Evolutionary conservation across 345 rosid species (phyloP), one percentile per base, ranked within the genome.

Genomic region (Gossypium raimondii): DNA sequence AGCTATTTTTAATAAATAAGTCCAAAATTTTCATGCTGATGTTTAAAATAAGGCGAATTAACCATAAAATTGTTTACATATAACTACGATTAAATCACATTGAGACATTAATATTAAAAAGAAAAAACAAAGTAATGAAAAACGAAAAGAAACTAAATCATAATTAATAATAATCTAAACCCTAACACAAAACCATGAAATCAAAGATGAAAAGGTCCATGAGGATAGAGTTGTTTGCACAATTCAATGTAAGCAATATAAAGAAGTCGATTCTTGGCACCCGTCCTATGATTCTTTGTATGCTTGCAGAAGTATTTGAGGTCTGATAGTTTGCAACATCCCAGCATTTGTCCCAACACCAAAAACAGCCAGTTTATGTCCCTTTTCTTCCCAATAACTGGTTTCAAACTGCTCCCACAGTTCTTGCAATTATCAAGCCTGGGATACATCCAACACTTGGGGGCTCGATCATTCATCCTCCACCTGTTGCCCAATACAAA

Each of bases 261-360:
- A 27, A 84, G 82, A 70, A 84, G 67, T 10, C 87, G 81, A 65
- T 84, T 81, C 70, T 84, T 84, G 9, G 87, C 87, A 0, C 85
- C 87, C 0, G 87, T 84, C 44, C 85, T 58, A 48, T 84, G 87
- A 73, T 82, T 84, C 61, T 34, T 75, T 1, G 85, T 77, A 52
- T 81, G 85, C 56, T 84, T 82, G 79, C 85, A 84, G 9, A 82
- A 82, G 25, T 84, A 82, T 61, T 79, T 84, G 57, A 84, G 57
- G 3, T 78, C 75, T 34, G 66, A 51, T 3, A 82, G 76, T 2
- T 78, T 82, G 74, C 85, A 82, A 10, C 83, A 84, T 11, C 87
- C 87, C 3, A 84, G 76, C 79, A 73, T 25, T 25, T 80, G 73
- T 8, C 83, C 87, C 45, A 84, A 38, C 9, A 84, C 71, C 79